Evolutionary conservation across 2,329 filamentous ascomycete genomes (phyloP).

Genomic region (Beauveria medogensis): DNA sequence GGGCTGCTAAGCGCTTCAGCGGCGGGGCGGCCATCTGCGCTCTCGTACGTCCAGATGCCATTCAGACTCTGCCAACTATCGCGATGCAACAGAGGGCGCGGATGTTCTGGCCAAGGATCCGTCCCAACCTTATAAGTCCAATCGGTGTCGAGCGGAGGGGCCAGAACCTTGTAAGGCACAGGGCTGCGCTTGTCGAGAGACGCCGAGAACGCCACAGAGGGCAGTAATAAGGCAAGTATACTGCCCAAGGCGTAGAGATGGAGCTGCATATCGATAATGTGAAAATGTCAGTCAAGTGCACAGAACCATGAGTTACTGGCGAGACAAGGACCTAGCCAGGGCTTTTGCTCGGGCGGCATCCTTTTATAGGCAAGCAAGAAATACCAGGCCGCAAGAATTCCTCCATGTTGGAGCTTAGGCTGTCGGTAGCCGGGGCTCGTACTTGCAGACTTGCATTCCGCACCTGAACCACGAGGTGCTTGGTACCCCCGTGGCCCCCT

Average conservation of each 20-base stretch:
- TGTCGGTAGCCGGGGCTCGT: background rate
- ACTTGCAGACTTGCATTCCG: background rate
- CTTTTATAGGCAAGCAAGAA: background rate
- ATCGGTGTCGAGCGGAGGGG: slow-evolving; percentile 35
- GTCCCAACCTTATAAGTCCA: slow-evolving; percentile 43
- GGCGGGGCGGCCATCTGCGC: slow-evolving; percentile 18
- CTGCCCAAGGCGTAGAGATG: background rate
- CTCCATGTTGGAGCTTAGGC: background rate
- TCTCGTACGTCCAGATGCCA: slow-evolving; percentile 48
- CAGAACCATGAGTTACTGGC: background rate
- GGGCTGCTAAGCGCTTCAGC: slow-evolving; percentile 14
- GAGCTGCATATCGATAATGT: background rate
- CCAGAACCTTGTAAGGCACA: slow-evolving; percentile 24
- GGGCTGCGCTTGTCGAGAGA: slow-evolving; percentile 5
- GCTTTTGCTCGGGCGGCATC: background rate
- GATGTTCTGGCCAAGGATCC: slow-evolving; percentile 48
- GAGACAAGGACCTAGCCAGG: background rate
- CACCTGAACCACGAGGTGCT: background rate
- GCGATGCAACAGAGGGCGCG: slow-evolving; percentile 47
- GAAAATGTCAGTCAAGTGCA: background rate
- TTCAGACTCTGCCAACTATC: slow-evolving; percentile 48
- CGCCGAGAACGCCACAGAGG: background rate
- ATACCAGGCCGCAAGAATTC: background rate
- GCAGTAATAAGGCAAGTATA: background rate
- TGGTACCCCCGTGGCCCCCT: background rate